These are phyloP conservation scores for Reutealis trisperma DNA, from an alignment of 345 rosid species.

Conservation along the genomic window DNA sequence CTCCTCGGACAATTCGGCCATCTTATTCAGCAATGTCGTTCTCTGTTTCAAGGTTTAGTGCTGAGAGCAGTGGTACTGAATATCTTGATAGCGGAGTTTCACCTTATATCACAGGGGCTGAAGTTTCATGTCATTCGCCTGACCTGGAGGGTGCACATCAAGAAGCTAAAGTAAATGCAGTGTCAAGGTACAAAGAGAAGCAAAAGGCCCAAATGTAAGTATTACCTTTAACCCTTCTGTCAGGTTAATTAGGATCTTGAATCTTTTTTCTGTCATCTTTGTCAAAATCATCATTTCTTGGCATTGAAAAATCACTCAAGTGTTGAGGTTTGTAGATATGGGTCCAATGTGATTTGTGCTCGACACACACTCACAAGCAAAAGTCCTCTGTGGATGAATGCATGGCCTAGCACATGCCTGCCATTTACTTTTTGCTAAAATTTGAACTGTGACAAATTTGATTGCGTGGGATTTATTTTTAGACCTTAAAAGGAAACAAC, in stretches of 20 bases:
- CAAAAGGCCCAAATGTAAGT: slow-evolving; percentile 62
- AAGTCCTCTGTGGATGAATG: not conserved
- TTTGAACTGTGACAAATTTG: not conserved
- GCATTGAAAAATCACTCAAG: not conserved
- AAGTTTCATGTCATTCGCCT: slow-evolving; percentile 36
- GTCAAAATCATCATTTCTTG: not conserved
- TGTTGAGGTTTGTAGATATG: not conserved
- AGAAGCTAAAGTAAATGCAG: slow-evolving; percentile 47
- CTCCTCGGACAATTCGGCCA: slow-evolving; percentile 30
- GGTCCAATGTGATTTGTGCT: not conserved
- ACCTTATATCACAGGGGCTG: slow-evolving; percentile 21
- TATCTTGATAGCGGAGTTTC: slow-evolving; percentile 43
- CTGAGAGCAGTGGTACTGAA: slow-evolving; percentile 37
- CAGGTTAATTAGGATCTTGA: not conserved
- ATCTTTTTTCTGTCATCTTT: not conserved
- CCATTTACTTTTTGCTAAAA: not conserved
- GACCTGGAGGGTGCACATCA: slow-evolving; percentile 35
- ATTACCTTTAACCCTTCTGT: slow-evolving; percentile 18
- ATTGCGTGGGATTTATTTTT: not conserved
- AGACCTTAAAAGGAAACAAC: not conserved
- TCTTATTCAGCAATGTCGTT: slow-evolving; percentile 44
- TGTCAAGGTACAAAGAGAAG: slow-evolving; percentile 63
- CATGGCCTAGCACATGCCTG: not conserved
- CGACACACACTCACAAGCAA: not conserved
- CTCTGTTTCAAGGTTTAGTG: slow-evolving; percentile 42